Base-by-base conservation (phyloP, 495 filamentous ascomycete species). In the Podospora pseudopauciseta region DNA sequence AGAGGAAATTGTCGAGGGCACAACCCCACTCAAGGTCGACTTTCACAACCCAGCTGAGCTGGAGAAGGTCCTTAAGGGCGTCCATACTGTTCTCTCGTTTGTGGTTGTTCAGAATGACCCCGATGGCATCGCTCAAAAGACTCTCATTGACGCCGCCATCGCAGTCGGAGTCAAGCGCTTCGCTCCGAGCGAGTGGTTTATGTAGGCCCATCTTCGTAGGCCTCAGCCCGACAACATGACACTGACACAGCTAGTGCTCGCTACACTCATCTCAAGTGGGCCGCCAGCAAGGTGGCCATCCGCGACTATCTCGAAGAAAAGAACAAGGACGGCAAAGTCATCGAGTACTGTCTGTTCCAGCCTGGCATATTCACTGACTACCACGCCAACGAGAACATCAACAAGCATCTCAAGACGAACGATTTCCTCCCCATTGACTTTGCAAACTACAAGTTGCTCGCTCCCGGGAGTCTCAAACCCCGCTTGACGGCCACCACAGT, bases 271-370 rank as follows among this genome's bases (percentile, higher is more conserved):
- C 78, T 82, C 76, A 71, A 78, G n/a, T 88, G 82, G 82, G 86
- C 81, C 67, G 69, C 77, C 3, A 80, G 80, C 54, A 88, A 89
- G 65, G 73, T 65, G 2, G 73, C 76, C 32, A 80, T 83, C 15
- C 76, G 81, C 16, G 69, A 82, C 26, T 87, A 88, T 67, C 77
- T 90, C 9, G 44, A 76, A 34, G 73, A 85, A 27, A 32, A 87
- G 19, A 89, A 88, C 73, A 74, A 79, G 72, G 75, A 84, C 39
- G 72, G 75, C 19, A 71, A 71, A 86, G 78, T 86, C 56, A 82
- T 89, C 23, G 84, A 88, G 67, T 90, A 89, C 72, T 79, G 74
- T 3, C 74, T 88, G 2, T 89, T 89, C 69, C 83, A 86, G 53
- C 82, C 83, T 0, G 88, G 86, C 3, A 20, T 85, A 1, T 85